Base-by-base conservation (phyloP, 2,329 filamentous ascomycete genomes). In the Claviceps maximensis region DNA sequence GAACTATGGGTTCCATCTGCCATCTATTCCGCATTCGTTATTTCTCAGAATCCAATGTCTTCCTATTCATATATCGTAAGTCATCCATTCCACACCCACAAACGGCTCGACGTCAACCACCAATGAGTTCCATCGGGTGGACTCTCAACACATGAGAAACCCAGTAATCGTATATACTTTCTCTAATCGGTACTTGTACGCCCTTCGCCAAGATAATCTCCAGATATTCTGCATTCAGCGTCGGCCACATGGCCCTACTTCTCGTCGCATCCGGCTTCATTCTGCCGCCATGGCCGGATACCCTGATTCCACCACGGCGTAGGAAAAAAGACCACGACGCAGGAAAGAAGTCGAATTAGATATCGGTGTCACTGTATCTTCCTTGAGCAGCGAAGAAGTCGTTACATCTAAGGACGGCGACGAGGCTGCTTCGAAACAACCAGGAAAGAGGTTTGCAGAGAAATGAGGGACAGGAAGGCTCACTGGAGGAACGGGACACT, bases 141-240 rank as follows among this genome's bases (percentile, higher is more conserved):
- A n/a, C n/a, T n/a, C n/a, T n/a, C n/a, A n/a, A n/a, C n/a, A n/a
- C n/a, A n/a, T n/a, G n/a, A n/a, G n/a, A n/a, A n/a, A n/a, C 19
- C 66, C 78, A 1, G 69, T 70, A 52, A 77, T 78, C 55, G 71
- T 78, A 50, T 76, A 72, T 59, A 71, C 69, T 50, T 78, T 79
- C 60, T 70, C 74, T 1, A 78, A 77, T 55, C 73, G 74, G 0
- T 67, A 69, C 10, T 78, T 78, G 56, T 66, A 76, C 55, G 59
- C 67, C 29, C 59, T 74, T 8, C 69, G 73, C 2, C 67, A 76
- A 47, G 75, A 78, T 52, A 74, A 75, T 5, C 64, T 77, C 27
- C 71, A 75, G 59, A 73, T 78, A 27, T 61, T 74, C n/a, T 5
- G 76, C 74, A 0, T 78, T 78, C 57, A 67, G 66, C 4, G 62